phyloP scores from a whole-genome alignment of 1,284 basidiomycete genomes.

The Trichosporon faecale region DNA sequence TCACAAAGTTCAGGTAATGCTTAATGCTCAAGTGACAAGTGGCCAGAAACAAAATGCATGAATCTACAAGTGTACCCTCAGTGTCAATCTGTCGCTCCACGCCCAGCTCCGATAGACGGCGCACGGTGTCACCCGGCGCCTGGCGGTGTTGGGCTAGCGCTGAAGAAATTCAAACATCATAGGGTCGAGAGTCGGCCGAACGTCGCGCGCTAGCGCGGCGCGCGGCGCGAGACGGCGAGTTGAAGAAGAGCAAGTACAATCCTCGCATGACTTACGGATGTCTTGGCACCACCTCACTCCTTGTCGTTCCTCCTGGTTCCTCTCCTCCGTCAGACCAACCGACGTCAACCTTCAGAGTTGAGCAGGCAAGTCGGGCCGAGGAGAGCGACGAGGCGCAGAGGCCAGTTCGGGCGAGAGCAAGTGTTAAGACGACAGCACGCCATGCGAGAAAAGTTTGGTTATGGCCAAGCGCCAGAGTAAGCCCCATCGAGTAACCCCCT shows the following conservation, averaged over 20 bases:
- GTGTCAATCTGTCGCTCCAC: constrained; percentile 44
- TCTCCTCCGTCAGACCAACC: too few relatives aligned
- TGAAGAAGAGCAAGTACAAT: too few relatives aligned
- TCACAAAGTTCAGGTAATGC: too few relatives aligned
- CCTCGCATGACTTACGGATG: too few relatives aligned
- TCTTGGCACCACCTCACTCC: too few relatives aligned
- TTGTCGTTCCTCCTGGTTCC: too few relatives aligned
- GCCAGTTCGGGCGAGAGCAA: constrained; percentile 12
- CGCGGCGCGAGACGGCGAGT: too few relatives aligned
- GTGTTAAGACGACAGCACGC: constrained; percentile 16
- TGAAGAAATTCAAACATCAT: constrained; percentile 54
- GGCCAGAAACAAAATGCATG: too few relatives aligned
- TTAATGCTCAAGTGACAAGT: too few relatives aligned
- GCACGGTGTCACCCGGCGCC: constrained; percentile 40
- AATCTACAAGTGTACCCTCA: constrained; percentile 39
- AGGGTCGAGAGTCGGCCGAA: constrained; percentile 25
- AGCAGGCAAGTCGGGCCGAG: too few relatives aligned
- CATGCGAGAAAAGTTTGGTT: background rate
- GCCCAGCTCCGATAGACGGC: constrained; percentile 36
- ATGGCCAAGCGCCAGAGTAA: constrained; percentile 50
- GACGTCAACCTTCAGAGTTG: too few relatives aligned
- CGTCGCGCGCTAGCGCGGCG: too few relatives aligned
- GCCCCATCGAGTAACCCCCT: constrained; percentile 51
- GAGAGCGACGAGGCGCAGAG: background rate
- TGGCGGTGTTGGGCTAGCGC: constrained; percentile 44